Percentiles rank a stretch among this genome's conserved stretches.
Evolutionary conservation across 1,284 basidiomycete genomes (phyloP).

Genomic region (Cutaneotrichosporon cyanovorans): DNA sequence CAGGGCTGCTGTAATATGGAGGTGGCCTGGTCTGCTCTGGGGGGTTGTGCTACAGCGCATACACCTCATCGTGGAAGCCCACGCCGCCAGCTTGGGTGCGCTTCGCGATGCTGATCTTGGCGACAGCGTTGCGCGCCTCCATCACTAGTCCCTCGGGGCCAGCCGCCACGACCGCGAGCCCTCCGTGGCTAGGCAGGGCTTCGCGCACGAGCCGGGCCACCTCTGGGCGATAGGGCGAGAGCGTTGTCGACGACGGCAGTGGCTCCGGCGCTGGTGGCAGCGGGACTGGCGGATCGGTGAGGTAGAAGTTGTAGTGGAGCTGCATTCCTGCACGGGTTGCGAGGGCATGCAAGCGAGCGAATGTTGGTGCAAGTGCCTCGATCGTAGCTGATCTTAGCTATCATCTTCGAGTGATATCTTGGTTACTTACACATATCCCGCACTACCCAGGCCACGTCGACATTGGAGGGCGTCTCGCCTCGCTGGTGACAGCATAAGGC

Average conservation of each 20-base stretch:
- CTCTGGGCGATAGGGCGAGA: conserved; percentile 32
- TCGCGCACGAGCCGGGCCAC: conserved; percentile 33
- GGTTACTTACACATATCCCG: conserved; percentile 32
- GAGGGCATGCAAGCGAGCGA: conserved; percentile 23
- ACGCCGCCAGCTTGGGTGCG: conserved; percentile 32
- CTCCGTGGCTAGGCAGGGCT: conserved; percentile 23
- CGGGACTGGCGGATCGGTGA: conserved; percentile 32
- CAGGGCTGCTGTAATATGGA: no score
- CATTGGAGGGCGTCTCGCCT: conserved; percentile 18
- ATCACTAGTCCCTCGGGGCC: conserved; percentile 38
- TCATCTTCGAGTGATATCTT: background rate
- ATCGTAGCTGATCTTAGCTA: conserved; percentile 24
- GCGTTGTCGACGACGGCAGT: conserved; percentile 21
- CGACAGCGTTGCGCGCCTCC: conserved; percentile 37
- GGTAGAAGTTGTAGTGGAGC: conserved; percentile 29
- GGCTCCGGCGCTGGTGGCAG: conserved; percentile 18
- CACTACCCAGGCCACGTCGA: conserved; percentile 38
- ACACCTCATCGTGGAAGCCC: conserved; percentile 37
- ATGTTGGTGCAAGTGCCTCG: conserved; percentile 30
- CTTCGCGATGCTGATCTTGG: conserved; percentile 22
- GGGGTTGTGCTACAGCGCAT: no score
- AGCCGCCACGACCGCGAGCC: conserved; percentile 38
- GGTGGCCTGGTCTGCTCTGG: no score
- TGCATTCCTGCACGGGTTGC: conserved; percentile 16
- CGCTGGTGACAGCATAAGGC: conserved; percentile 22